Evolutionary conservation across 2,329 filamentous ascomycete species (phyloP).

Genomic region (Pseudocercospora pini-densiflorae): DNA sequence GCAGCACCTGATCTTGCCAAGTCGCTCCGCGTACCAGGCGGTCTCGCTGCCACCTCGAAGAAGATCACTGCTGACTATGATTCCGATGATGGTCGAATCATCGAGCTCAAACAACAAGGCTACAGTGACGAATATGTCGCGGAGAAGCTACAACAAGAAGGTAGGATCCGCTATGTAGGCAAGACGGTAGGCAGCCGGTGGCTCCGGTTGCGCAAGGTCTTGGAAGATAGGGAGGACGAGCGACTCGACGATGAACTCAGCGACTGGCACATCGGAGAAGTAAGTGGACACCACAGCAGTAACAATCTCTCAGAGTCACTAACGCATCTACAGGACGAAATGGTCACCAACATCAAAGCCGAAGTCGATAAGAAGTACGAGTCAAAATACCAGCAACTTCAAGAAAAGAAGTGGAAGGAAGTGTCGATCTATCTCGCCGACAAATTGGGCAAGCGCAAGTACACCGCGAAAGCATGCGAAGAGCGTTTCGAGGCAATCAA

Average conservation of each 20-base stretch:
- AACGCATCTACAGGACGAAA: conserved; percentile 45
- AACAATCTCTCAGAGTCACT: background rate
- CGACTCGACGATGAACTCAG: conserved; percentile 52
- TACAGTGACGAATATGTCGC: conserved; percentile 52
- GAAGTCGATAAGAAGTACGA: conserved; percentile 50
- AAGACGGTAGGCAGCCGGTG: conserved; percentile 56
- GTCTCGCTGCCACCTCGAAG: conserved; percentile 48
- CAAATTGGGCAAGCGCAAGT: conserved; percentile 42
- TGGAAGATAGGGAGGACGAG: conserved; percentile 50
- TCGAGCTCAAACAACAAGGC: conserved; percentile 48
- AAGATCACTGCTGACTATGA: conserved; percentile 50
- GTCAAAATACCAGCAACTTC: conserved; percentile 45
- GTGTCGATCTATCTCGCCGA: conserved; percentile 46
- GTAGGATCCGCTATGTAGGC: conserved; percentile 48
- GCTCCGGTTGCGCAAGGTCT: conserved; percentile 49
- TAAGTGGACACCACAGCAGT: conserved; percentile 32
- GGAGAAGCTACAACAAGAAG: conserved; percentile 47
- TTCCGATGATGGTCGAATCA: conserved; percentile 53
- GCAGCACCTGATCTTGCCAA: background rate
- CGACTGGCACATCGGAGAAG: conserved; percentile 57
- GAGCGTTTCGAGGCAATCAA: conserved; percentile 48
- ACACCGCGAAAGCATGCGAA: conserved; percentile 53
- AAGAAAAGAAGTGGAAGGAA: conserved; percentile 49
- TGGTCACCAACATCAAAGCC: conserved; percentile 47
- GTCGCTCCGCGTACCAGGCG: conserved; percentile 42